Conservation (phyloP, 1,284 basidiomycete species). For the Pseudozyma thailandica region DNA sequence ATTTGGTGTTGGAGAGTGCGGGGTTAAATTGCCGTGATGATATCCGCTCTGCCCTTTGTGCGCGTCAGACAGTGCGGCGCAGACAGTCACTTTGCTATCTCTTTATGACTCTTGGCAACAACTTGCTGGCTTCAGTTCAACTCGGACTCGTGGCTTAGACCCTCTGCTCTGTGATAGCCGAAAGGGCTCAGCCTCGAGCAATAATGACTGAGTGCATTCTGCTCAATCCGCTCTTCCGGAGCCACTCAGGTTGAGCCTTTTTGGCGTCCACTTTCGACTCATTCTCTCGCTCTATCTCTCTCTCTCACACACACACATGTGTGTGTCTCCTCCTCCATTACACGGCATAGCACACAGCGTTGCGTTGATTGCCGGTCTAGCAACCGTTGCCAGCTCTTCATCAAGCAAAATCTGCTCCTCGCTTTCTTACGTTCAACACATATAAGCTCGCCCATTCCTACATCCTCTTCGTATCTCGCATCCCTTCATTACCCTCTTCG, state of each 20-base stretch:
- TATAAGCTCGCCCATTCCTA: slow-evolving; percentile 29
- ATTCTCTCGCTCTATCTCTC: background rate
- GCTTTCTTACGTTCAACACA: slow-evolving; percentile 3
- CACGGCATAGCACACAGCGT: background rate
- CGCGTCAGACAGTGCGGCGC: too few relatives aligned
- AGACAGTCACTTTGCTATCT: background rate
- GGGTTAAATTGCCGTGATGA: slow-evolving; percentile 25
- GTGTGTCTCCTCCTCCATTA: background rate
- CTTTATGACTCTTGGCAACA: background rate
- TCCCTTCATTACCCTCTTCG: background rate
- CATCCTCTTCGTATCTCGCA: background rate
- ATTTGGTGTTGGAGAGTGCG: background rate
- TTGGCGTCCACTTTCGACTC: too few relatives aligned
- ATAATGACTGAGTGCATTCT: too few relatives aligned
- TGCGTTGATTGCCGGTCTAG: slow-evolving; percentile 32
- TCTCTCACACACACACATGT: background rate
- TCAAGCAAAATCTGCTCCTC: slow-evolving; percentile 16
- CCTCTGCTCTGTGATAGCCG: too few relatives aligned
- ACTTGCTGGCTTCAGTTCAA: too few relatives aligned
- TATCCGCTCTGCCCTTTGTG: slow-evolving; percentile 24
- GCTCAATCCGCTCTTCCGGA: background rate
- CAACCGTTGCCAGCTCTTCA: slow-evolving; percentile 19
- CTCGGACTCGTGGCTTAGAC: background rate
- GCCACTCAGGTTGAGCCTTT: slow-evolving; percentile 23
- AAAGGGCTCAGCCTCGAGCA: background rate